Conservation (phyloP, 768 basidiomycete genomes). For the Sporobolomyces phaffii region DNA sequence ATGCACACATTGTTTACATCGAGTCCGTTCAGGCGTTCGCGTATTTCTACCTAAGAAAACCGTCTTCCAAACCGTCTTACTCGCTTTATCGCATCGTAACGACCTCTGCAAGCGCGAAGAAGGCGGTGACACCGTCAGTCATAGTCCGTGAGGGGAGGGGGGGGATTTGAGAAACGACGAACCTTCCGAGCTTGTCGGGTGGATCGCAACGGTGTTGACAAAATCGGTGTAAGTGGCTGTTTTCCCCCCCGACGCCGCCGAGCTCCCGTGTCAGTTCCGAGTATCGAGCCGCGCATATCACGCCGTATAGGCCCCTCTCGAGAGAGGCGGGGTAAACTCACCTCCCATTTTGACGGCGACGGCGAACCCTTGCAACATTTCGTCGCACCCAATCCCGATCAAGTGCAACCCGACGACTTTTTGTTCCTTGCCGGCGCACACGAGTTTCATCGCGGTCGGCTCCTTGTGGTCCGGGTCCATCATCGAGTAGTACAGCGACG, state of each 20-base stretch:
- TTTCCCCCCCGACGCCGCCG: too few relatives aligned
- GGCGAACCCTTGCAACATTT: slow-evolving; percentile 88
- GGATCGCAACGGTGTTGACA: slow-evolving; percentile 85
- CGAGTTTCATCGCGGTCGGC: slow-evolving; percentile 86
- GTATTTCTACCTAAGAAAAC: too few relatives aligned
- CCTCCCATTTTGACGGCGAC: slow-evolving; percentile 97
- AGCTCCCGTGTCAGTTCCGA: too few relatives aligned
- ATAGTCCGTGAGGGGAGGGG: background rate
- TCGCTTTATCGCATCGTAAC: slow-evolving; percentile 27
- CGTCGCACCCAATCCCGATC: slow-evolving; percentile 85
- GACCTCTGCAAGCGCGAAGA: too few relatives aligned
- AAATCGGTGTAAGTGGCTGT: slow-evolving; percentile 69
- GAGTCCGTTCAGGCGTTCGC: too few relatives aligned
- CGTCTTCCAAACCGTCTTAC: background rate
- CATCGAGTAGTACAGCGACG: slow-evolving; percentile 79
- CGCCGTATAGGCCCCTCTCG: too few relatives aligned
- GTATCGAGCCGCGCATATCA: too few relatives aligned
- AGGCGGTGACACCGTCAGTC: too few relatives aligned
- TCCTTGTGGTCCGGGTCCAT: slow-evolving; percentile 78
- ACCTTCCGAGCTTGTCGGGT: slow-evolving; percentile 52
- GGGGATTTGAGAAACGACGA: background rate
- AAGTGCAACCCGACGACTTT: slow-evolving; percentile 94
- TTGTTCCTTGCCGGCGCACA: slow-evolving; percentile 80
- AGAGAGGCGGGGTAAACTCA: slow-evolving; percentile 43
- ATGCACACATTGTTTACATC: too few relatives aligned